These are phyloP conservation scores for Solanum pimpinellifolium DNA, from an alignment of 257 asterid genomes.

Conservation along the genomic window DNA sequence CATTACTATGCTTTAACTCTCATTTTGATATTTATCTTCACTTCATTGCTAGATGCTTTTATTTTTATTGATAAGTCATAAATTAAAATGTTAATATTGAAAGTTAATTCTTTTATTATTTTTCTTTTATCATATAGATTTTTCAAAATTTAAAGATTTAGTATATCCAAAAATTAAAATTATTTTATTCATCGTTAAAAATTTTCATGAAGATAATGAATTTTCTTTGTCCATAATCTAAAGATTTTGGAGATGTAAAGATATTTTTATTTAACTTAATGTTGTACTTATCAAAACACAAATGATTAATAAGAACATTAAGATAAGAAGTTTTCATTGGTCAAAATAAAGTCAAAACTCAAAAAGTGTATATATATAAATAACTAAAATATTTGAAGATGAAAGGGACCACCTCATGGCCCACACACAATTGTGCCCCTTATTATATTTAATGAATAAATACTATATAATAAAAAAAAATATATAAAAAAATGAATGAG, in stretches of 20 bases:
- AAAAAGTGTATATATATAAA: neutral
- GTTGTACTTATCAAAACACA: neutral
- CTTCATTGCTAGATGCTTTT: neutral
- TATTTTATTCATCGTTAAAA: too few relatives aligned
- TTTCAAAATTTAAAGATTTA: too few relatives aligned
- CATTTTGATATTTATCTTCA: neutral
- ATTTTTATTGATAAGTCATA: neutral
- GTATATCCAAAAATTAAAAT: neutral
- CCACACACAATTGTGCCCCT: neutral
- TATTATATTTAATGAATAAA: neutral
- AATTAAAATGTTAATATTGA: neutral
- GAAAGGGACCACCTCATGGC: neutral
- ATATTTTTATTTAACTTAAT: neutral
- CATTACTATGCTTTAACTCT: neutral
- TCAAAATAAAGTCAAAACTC: neutral
- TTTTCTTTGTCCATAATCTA: too few relatives aligned
- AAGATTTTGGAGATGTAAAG: neutral
- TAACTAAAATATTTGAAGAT: neutral
- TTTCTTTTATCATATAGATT: too few relatives aligned
- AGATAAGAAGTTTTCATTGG: conserved; percentile 9
- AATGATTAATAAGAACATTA: neutral
- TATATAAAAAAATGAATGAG: neutral
- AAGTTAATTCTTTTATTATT: neutral
- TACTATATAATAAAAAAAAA: neutral
- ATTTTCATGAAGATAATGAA: neutral